phyloP scores from a whole-genome alignment of 2,329 filamentous ascomycete genomes.

The Paraphoma chrysanthemicola region DNA sequence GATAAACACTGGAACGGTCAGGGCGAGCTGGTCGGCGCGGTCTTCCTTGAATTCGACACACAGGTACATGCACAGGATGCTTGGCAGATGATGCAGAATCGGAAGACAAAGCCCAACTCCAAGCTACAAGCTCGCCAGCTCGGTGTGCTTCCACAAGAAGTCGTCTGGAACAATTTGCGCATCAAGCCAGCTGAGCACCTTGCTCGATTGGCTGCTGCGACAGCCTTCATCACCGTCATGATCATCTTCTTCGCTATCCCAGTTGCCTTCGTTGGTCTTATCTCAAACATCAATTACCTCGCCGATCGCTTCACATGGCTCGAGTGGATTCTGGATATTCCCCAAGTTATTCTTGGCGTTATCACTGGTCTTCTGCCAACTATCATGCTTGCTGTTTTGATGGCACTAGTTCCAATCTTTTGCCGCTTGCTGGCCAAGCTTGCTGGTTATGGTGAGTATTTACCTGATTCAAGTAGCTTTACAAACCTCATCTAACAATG shows the following conservation, averaged over 20 bases:
- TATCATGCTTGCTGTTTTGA: constrained; percentile 52
- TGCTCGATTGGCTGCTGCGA: constrained; percentile 41
- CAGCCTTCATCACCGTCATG: constrained; percentile 49
- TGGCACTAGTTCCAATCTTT: constrained; percentile 54
- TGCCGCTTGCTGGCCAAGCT: constrained; percentile 47
- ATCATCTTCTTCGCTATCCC: constrained; percentile 57
- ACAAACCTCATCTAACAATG: constrained; percentile 1
- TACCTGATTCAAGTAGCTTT: neutral
- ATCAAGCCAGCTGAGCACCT: constrained; percentile 44
- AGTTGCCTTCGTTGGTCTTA: constrained; percentile 52
- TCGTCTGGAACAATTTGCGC: constrained; percentile 56
- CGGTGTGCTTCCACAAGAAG: constrained; percentile 54
- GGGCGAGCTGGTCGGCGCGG: constrained; percentile 72
- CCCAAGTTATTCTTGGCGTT: constrained; percentile 50
- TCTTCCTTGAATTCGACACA: constrained; percentile 86
- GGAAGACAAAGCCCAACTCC: constrained; percentile 43
- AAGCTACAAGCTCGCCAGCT: constrained; percentile 51
- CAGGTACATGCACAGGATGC: constrained; percentile 86
- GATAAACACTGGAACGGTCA: constrained; percentile 70
- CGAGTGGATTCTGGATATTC: constrained; percentile 52
- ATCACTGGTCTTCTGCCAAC: constrained; percentile 55
- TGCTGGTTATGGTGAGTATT: constrained; percentile 40
- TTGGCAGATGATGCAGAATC: constrained; percentile 67
- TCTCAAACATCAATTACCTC: constrained; percentile 56
- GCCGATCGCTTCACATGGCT: constrained; percentile 48